Evolutionary conservation across 805 yeast species (phyloP).

Genomic region (Metschnikowia anglica): DNA sequence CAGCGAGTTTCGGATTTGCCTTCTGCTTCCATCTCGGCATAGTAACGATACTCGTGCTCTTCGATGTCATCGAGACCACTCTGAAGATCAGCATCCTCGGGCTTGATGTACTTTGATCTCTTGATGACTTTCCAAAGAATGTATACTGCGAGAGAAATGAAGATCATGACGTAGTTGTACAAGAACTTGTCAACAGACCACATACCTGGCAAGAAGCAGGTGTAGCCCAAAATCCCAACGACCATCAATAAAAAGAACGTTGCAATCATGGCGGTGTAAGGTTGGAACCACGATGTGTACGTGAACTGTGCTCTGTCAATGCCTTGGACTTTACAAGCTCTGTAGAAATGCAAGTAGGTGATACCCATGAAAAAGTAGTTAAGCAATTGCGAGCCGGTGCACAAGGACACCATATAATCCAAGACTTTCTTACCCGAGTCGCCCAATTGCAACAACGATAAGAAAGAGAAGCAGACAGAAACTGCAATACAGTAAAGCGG

Average conservation of each 20-base stretch:
- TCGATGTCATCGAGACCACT: constrained; percentile 49
- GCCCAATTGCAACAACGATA: constrained; percentile 23
- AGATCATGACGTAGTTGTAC: constrained; percentile 71
- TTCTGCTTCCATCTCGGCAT: constrained; percentile 35
- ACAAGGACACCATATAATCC: constrained; percentile 23
- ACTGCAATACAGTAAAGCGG: constrained; percentile 22
- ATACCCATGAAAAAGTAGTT: constrained; percentile 23
- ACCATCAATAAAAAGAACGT: constrained; percentile 34
- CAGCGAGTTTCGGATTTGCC: constrained; percentile 17
- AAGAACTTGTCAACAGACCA: constrained; percentile 65
- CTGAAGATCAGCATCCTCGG: constrained; percentile 47
- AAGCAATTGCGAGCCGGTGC: constrained; percentile 24
- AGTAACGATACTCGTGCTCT: constrained; percentile 46
- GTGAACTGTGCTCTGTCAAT: constrained; percentile 38
- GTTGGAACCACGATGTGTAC: constrained; percentile 45
- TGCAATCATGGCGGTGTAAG: constrained; percentile 37
- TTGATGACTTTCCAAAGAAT: constrained; percentile 38
- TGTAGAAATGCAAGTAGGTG: constrained; percentile 23
- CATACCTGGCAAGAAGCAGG: constrained; percentile 62
- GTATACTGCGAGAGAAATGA: constrained; percentile 38
- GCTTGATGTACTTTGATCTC: constrained; percentile 38
- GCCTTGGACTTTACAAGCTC: constrained; percentile 25
- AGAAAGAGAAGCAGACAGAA: constrained; percentile 21
- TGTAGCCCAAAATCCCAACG: constrained; percentile 66
- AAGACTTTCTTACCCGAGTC: constrained; percentile 18